phyloP scores from a whole-genome alignment of 2,329 filamentous ascomycete genomes.

The Trichoderma hamatum region DNA sequence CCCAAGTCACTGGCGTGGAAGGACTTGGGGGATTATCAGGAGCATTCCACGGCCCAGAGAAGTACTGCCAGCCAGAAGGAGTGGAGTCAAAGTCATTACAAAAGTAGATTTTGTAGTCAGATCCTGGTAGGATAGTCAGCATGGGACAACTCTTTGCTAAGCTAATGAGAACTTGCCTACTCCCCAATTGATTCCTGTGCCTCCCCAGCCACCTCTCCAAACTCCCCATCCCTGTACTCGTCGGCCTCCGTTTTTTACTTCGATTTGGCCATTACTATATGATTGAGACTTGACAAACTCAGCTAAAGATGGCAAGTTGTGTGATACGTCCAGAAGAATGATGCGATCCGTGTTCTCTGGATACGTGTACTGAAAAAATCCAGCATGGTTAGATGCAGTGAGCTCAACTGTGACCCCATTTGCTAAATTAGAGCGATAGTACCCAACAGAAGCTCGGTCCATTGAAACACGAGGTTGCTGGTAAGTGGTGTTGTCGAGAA shows the following conservation, averaged over 20 bases:
- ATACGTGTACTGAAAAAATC: slow-evolving; percentile 57
- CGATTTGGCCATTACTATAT: slow-evolving; percentile 47
- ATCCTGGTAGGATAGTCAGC: not conserved
- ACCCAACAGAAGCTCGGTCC: slow-evolving; percentile 55
- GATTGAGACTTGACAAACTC: slow-evolving; percentile 42
- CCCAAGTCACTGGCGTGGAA: slow-evolving; percentile 50
- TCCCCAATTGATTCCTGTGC: slow-evolving; percentile 23
- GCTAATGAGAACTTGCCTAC: slow-evolving; percentile 4
- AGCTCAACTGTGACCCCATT: slow-evolving; percentile 55
- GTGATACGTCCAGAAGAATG: slow-evolving; percentile 52
- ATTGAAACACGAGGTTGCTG: slow-evolving; percentile 47
- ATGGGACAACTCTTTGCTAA: not conserved
- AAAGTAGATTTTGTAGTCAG: slow-evolving; percentile 30
- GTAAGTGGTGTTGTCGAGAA: slow-evolving; percentile 53
- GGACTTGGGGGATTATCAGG: slow-evolving; percentile 13
- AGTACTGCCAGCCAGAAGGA: slow-evolving; percentile 38
- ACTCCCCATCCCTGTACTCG: slow-evolving; percentile 51
- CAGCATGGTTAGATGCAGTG: slow-evolving; percentile 51
- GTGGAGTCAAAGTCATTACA: slow-evolving; percentile 31
- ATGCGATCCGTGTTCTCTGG: slow-evolving; percentile 44
- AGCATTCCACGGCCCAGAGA: slow-evolving; percentile 38
- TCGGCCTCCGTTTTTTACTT: slow-evolving; percentile 42
- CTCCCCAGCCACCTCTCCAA: slow-evolving; percentile 36
- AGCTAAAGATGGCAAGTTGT: slow-evolving; percentile 48
- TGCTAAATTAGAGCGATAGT: slow-evolving; percentile 54